These are phyloP conservation scores for Westerdykella ornata DNA, from an alignment of 2,329 filamentous ascomycete species.

Conservation along the genomic window DNA sequence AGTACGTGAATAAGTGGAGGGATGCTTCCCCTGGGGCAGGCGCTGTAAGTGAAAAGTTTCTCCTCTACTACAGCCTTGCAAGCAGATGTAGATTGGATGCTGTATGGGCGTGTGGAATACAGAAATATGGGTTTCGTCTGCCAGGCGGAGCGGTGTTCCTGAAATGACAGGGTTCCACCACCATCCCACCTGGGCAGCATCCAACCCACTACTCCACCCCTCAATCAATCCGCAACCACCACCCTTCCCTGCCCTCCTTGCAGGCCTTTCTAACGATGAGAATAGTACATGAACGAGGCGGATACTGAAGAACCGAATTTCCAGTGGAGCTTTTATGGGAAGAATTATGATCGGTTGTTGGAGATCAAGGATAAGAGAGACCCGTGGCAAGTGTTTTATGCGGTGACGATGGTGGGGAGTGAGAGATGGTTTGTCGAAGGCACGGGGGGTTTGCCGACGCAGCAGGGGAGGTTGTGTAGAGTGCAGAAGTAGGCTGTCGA, in stretches of 20 bases:
- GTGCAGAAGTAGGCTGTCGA: slow-evolving; percentile 3
- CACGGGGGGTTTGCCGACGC: slow-evolving; percentile 19
- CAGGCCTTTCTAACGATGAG: no score
- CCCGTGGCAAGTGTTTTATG: slow-evolving; percentile 26
- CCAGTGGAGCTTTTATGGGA: slow-evolving; percentile 22
- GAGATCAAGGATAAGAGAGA: slow-evolving; percentile 19
- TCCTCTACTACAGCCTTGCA: no score
- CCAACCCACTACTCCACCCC: no score
- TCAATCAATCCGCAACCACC: no score
- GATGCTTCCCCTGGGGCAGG: slow-evolving; percentile 22
- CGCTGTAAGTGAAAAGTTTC: slow-evolving; percentile 14
- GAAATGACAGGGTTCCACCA: no score
- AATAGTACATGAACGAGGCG: slow-evolving; percentile 31
- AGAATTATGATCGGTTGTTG: slow-evolving; percentile 19
- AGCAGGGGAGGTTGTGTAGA: slow-evolving; percentile 23
- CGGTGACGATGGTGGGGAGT: slow-evolving; percentile 20
- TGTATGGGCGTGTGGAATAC: no score
- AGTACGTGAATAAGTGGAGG: slow-evolving; percentile 19
- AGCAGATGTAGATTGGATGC: no score
- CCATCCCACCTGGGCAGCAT: no score
- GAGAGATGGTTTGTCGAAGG: slow-evolving; percentile 22
- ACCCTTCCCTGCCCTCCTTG: no score
- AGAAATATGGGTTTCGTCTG: no score
- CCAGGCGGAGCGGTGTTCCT: no score
- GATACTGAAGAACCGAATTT: slow-evolving; percentile 23